Evolutionary conservation across 2,329 filamentous ascomycete species (phyloP), one percentile per base, ranked within the genome.

Genomic region (Orbilia ellipsospora): DNA sequence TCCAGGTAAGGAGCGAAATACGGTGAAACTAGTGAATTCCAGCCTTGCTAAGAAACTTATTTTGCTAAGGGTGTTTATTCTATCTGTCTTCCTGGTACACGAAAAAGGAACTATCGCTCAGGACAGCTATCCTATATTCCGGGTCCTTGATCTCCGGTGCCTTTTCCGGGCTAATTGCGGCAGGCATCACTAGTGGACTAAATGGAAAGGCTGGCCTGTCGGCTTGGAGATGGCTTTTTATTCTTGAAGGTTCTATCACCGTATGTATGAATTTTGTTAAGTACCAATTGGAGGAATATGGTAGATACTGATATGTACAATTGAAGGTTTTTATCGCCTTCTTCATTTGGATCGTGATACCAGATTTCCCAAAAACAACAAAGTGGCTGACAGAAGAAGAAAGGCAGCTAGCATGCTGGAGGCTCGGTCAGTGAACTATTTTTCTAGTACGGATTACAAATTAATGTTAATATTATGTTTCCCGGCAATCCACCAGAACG

Each of bases 131-230:
- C 18, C 84, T 92, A 5, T 91, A 91, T 80, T 88, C 89, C 0
- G 91, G 90, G 0, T 88, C 88, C 0, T 83, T 92, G 28, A 86
- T 93, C 18, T 90, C 89, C 0, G 90, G 90, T 3, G 90, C 90
- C 0, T 92, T 93, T 79, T 90, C 89, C 0, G 90, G 89, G 1
- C 81, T 90, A 7, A 87, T 90, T 44, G 85, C 87, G 1, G 87
- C 87, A 0, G 88, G 90, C 5, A 91, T 93, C 65, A 88, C 87
- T 0, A 83, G 84, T n/a, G 87, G 89, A 59, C 86, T 93, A 84
- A 85, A 90, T 73, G 85, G 87, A 1, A 82, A 82, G 0, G 82
- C 82, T 6, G 89, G 89, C 0, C 82, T 89, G 1, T 82, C 84
- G 1, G 88, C 88, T 2, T 92, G 86, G 90, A 84, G 88, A 12